phyloP scores from a whole-genome alignment of 192 early-diverging fungal genomes.

The Glomus cerebriforme region DNA sequence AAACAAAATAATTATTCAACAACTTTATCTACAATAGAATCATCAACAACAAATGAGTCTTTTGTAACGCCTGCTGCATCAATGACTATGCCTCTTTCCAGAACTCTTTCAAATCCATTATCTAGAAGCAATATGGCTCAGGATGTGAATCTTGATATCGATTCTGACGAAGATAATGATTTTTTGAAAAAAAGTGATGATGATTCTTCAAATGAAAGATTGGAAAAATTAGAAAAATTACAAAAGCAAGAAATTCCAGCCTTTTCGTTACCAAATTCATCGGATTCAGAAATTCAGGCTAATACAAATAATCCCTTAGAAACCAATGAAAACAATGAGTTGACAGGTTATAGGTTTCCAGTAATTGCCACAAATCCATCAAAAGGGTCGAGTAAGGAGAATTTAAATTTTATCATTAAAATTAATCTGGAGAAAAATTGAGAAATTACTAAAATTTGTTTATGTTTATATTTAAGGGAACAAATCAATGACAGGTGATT shows the following conservation, averaged over 20 bases:
- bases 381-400: background rate
- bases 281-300: background rate
- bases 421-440: too few species aligned
- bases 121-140: background rate
- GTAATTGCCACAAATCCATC: background rate
- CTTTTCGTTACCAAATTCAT: background rate
- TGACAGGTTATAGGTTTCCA: background rate
- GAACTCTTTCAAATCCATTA: background rate
- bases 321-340: background rate
- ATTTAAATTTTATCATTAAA: too few species aligned
- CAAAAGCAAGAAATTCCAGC: slow-evolving; percentile 5
- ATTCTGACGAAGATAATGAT: background rate
- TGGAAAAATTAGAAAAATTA: slow-evolving; percentile 15
- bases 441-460: too few species aligned
- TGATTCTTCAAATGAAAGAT: background rate
- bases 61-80: slow-evolving; percentile 11
- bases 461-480: background rate
- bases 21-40: slow-evolving; percentile 15
- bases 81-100: background rate
- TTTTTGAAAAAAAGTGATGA: background rate
- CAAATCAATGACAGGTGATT: background rate
- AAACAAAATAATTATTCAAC: background rate
- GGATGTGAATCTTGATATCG: background rate
- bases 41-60: background rate
- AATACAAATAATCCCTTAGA: background rate